Evolutionary conservation across 495 filamentous ascomycete genomes (phyloP), one percentile per base, ranked within the genome.

Genomic region (Podospora sp.): DNA sequence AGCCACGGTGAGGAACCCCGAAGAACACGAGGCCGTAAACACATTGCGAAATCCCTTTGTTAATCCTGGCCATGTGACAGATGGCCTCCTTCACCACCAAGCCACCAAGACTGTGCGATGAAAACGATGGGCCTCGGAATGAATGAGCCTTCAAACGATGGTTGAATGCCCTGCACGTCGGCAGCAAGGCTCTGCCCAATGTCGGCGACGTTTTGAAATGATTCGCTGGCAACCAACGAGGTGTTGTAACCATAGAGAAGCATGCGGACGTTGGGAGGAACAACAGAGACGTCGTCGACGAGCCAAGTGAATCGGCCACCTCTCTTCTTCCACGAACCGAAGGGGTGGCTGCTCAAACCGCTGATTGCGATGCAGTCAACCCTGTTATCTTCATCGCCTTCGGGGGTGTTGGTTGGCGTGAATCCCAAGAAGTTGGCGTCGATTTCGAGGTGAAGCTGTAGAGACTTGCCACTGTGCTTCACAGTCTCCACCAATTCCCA

Each of bases 161-260:
- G 29, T 33, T 8, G 29, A 8, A 33, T 33, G 29, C n/a, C 40
- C 36, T 63, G 24, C 6, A 63, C 14, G 21, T 6, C 21, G 25
- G 9, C 18, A 26, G 26, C 26, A 29, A 63, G 40, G 40, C 20
- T 9, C 24, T 24, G 6, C 24, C 20, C 40, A 11, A 63, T 40
- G 60, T 63, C 60, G 24, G 18, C 11, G n/a, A 63, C 33, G 2
- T 40, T 16, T 26, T 63, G 60, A 46, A 63, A 50, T 4, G 60
- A 63, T 20, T 22, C 24, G 40, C 60, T 63, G 6, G n/a, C 21
- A 9, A 50, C 35, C 20, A 63, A 46, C 1, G 35, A 21, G 2
- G 60, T 63, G 18, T 63, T 36, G 25, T 63, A 63, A 26, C 60
- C 60, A 21, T 63, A 63, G 5, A 63, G 60, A n/a, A 63, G n/a